Conservation (phyloP, 352 stramenopile species). For the Achlya hypogyna region DNA sequence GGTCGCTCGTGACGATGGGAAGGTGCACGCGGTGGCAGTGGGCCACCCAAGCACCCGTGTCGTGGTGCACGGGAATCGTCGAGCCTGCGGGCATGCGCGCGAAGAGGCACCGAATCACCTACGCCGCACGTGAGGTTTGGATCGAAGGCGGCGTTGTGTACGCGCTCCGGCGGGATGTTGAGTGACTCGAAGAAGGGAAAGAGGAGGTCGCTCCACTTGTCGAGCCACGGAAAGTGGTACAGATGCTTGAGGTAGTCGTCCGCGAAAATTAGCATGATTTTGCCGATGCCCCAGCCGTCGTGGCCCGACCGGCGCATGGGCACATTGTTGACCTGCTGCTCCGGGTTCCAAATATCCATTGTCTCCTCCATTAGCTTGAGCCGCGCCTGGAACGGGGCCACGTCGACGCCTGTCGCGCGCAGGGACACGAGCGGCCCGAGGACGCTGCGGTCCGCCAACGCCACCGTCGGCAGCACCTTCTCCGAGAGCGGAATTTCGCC, state of each 20-base stretch:
- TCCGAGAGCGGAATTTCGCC: slow-evolving; percentile 12
- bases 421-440: slow-evolving; percentile 1
- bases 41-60: slow-evolving; percentile 95
- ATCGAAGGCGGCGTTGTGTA: background rate
- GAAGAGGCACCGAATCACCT: slow-evolving; percentile 92
- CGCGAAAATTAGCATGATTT: slow-evolving; percentile 97
- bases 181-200: slow-evolving; percentile 86
- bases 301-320: slow-evolving; percentile 90
- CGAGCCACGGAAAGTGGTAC: slow-evolving; percentile 93
- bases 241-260: slow-evolving; percentile 96
- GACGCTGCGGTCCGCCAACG: background rate
- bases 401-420: background rate
- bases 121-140: background rate
- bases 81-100: slow-evolving; percentile 92
- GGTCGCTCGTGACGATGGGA: slow-evolving; percentile 85
- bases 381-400: background rate
- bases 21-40: slow-evolving; percentile 96
- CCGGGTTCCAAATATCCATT: slow-evolving; percentile 52
- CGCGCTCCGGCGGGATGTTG: slow-evolving; percentile 59
- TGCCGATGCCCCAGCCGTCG: slow-evolving; percentile 97
- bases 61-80: slow-evolving; percentile 95
- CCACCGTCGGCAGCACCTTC: background rate
- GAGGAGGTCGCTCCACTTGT: slow-evolving; percentile 68
- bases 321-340: slow-evolving; percentile 81
- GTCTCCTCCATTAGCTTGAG: background rate